Evolutionary conservation across 352 stramenopile species (phyloP).

Genomic region (Pythium rishiriense): DNA sequence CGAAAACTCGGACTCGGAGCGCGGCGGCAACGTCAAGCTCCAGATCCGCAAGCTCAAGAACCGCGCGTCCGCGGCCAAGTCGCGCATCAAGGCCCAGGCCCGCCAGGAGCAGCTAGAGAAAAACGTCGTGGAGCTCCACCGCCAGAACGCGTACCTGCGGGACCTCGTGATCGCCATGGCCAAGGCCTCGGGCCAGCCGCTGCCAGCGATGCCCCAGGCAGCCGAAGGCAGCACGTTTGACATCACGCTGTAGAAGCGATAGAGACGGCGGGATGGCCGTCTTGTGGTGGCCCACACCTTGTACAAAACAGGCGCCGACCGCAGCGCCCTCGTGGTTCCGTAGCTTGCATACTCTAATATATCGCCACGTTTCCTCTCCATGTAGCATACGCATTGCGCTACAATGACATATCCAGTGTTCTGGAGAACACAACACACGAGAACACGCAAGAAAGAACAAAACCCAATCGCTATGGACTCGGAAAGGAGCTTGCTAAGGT

Average conservation of each 20-base stretch:
- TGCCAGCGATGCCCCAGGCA: conserved; percentile 16
- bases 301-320: not conserved
- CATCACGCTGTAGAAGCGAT: conserved; percentile 10
- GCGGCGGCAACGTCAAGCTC: conserved; percentile 21
- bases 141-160: conserved; percentile 25
- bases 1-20: conserved; percentile 22
- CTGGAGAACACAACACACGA: not conserved
- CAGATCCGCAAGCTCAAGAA: conserved; percentile 33
- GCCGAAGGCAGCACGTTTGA: conserved; percentile 10
- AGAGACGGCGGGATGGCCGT: not conserved
- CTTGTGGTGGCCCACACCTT: not conserved
- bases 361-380: conserved; percentile 1
- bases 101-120: conserved; percentile 27
- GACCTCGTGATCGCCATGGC: conserved; percentile 26
- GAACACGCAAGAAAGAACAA: not conserved
- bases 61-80: conserved; percentile 28
- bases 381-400: not conserved
- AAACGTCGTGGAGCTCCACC: conserved; percentile 25
- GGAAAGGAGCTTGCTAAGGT: not conserved
- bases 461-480: not conserved
- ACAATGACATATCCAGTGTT: too few relatives aligned
- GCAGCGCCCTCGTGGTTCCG: not conserved
- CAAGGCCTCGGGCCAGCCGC: conserved; percentile 20
- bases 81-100: conserved; percentile 22
- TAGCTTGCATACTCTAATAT: conserved; percentile 6